A percentile compares a stretch with the other conserved stretches of the same genome.
These are phyloP conservation scores for Tetrahymena thermophila DNA, from an alignment of 73 alveolate genomes.

Conservation along the genomic window DNA sequence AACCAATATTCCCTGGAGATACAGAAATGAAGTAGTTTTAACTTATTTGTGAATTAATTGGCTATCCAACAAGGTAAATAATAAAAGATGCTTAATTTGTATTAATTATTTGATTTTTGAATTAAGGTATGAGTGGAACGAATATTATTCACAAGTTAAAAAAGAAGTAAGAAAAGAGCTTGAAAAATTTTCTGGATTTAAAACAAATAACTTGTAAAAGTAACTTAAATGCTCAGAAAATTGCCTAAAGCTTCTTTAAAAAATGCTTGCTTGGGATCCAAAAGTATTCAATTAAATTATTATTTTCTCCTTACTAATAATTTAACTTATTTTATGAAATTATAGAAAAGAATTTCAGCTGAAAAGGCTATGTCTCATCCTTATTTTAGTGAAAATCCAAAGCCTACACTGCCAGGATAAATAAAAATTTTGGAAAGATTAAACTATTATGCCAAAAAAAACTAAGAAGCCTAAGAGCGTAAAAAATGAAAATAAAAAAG, in stretches of 20 bases:
- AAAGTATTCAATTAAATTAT: not conserved
- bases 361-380: not conserved
- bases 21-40: slow-evolving; percentile 23
- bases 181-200: slow-evolving; percentile 21
- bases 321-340: no score
- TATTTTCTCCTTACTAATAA: no score
- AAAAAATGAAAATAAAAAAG: not conserved
- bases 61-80: slow-evolving; percentile 20
- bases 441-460: not conserved
- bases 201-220: not conserved
- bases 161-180: slow-evolving; percentile 26
- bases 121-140: slow-evolving; percentile 18
- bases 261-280: slow-evolving; percentile 45
- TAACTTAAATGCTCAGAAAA: slow-evolving; percentile 5
- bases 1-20: slow-evolving; percentile 25
- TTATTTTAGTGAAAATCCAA: not conserved
- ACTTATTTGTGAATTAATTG: slow-evolving; percentile 32
- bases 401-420: not conserved
- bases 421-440: not conserved
- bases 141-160: slow-evolving; percentile 12
- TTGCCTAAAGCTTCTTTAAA: slow-evolving; percentile 10
- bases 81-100: not conserved
- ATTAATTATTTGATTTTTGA: not conserved
- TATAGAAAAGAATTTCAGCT: not conserved
- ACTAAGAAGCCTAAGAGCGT: not conserved